phyloP scores from a whole-genome alignment of 768 basidiomycete genomes.

The Tulasnella sp. region DNA sequence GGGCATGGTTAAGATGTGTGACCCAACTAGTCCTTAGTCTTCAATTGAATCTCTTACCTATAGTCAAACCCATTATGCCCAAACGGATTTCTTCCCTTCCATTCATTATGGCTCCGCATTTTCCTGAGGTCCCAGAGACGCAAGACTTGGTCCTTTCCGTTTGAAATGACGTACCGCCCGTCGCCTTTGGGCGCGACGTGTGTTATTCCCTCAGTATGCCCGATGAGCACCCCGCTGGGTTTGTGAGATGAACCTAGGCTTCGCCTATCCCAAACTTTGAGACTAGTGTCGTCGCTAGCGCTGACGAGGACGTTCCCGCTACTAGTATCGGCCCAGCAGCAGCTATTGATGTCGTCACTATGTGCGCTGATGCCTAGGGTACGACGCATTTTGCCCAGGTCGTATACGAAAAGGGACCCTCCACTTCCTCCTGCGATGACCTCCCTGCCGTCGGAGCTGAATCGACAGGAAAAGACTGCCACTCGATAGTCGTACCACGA shows the following conservation, averaged over 20 bases:
- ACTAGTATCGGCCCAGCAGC: slow-evolving; percentile 92
- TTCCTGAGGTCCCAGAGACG: slow-evolving; percentile 93
- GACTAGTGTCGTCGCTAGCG: slow-evolving; percentile 90
- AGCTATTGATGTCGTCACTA: slow-evolving; percentile 87
- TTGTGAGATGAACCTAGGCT: slow-evolving; percentile 57
- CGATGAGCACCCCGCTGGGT: slow-evolving; percentile 91
- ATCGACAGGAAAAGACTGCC: slow-evolving; percentile 91
- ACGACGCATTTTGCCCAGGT: slow-evolving; percentile 76
- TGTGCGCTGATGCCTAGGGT: slow-evolving; percentile 89
- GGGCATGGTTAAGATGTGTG: slow-evolving; percentile 11
- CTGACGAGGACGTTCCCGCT: slow-evolving; percentile 95
- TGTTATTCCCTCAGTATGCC: slow-evolving; percentile 95
- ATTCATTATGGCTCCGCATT: slow-evolving; percentile 78
- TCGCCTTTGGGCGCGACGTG: slow-evolving; percentile 96
- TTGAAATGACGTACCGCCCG: slow-evolving; percentile 92
- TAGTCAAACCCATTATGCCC: slow-evolving; percentile 75
- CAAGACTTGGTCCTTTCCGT: slow-evolving; percentile 90
- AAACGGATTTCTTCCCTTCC: slow-evolving; percentile 56
- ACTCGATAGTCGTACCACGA: slow-evolving; percentile 54
- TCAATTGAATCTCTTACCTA: slow-evolving; percentile 54
- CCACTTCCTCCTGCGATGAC: slow-evolving; percentile 84
- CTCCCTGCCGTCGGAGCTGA: slow-evolving; percentile 95
- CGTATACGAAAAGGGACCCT: slow-evolving; percentile 77
- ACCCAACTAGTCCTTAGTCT: not conserved
- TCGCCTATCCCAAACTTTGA: slow-evolving; percentile 87